These are phyloP conservation scores for Pisolithus microcarpus DNA, from an alignment of 768 basidiomycete species.

Conservation along the genomic window DNA sequence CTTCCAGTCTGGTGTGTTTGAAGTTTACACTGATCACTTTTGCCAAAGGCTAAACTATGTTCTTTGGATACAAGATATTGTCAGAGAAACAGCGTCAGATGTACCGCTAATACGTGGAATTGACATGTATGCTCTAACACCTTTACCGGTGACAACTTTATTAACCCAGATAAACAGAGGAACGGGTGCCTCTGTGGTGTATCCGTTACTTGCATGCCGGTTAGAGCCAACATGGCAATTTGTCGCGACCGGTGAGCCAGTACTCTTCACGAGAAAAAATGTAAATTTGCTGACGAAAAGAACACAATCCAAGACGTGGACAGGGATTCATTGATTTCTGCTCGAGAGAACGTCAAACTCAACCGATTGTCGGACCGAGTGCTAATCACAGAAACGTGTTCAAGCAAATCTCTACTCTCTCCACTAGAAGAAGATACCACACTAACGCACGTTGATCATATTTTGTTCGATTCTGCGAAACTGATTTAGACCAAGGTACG, in stretches of 20 bases:
- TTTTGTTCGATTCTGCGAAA: not conserved
- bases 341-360: conserved; percentile 45
- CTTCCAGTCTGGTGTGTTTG: not conserved
- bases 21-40: not conserved
- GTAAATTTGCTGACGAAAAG: not conserved
- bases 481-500: conserved; percentile 34
- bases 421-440: conserved; percentile 9
- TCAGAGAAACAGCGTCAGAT: conserved; percentile 27
- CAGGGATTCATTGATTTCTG: conserved; percentile 46
- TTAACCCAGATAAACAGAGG: conserved; percentile 43
- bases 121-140: conserved; percentile 55
- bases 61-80: conserved; percentile 74
- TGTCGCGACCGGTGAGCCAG: conserved; percentile 55
- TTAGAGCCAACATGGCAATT: conserved; percentile 50
- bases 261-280: not conserved
- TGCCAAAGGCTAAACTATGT: conserved; percentile 72
- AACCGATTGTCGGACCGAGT: conserved; percentile 56
- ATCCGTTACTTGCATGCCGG: conserved; percentile 67
- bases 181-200: conserved; percentile 87
- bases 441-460: conserved; percentile 2
- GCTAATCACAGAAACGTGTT: conserved; percentile 32
- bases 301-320: conserved; percentile 56
- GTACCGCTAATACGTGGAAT: conserved; percentile 40
- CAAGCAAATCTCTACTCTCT: conserved; percentile 39
- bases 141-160: not conserved